phyloP scores from a whole-genome alignment of 1,139 yeast species.

The Candida anutae region DNA sequence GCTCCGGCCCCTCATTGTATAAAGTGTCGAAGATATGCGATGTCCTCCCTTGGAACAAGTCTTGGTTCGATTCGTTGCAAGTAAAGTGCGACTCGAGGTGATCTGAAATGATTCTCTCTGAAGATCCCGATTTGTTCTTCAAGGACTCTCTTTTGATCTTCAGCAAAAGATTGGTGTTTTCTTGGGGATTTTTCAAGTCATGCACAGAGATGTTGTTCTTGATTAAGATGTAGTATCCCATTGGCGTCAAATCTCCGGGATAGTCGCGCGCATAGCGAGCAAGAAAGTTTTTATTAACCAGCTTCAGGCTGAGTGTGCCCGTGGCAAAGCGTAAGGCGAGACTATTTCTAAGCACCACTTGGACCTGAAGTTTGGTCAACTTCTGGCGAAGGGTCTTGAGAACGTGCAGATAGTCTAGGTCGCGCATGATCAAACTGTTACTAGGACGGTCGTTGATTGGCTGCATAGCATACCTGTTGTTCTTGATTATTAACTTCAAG shows the following conservation, averaged over 20 bases:
- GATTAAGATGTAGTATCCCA: slow-evolving; percentile 22
- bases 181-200: slow-evolving; percentile 16
- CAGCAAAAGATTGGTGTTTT: slow-evolving; percentile 12
- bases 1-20: too few species aligned
- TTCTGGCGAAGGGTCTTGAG: slow-evolving; percentile 28
- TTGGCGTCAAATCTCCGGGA: slow-evolving; percentile 27
- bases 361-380: slow-evolving; percentile 38
- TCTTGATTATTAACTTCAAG: slow-evolving; percentile 25
- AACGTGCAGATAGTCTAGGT: slow-evolving; percentile 33
- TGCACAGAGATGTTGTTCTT: slow-evolving; percentile 20
- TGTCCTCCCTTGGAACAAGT: too few species aligned
- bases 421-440: slow-evolving; percentile 34
- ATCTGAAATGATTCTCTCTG: too few species aligned
- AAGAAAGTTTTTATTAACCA: slow-evolving; percentile 14
- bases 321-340: slow-evolving; percentile 31
- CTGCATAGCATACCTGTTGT: slow-evolving; percentile 22
- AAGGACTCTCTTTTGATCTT: too few species aligned
- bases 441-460: slow-evolving; percentile 10
- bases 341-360: slow-evolving; percentile 35
- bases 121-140: too few species aligned
- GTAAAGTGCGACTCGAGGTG: too few species aligned
- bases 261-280: slow-evolving; percentile 14
- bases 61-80: too few species aligned
- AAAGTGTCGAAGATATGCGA: too few species aligned
- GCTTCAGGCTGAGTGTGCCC: slow-evolving; percentile 25